These are phyloP conservation scores for Eimeria falciformis DNA, from an alignment of 169 alveolate species.

Conservation along the genomic window DNA sequence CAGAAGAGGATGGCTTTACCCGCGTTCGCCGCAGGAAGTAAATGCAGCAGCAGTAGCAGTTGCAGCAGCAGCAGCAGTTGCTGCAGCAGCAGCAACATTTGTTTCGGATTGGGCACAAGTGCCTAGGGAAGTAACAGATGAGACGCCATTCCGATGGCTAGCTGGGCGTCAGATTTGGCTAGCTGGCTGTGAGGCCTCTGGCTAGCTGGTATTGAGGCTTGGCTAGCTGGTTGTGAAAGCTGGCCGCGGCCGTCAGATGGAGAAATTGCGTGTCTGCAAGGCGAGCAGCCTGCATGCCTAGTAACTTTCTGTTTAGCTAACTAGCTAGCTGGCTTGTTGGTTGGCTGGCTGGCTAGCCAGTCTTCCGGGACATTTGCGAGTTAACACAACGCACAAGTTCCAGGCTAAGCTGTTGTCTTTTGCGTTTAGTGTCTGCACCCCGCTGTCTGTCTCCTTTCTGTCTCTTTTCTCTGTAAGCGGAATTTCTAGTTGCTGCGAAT, in stretches of 20 bases:
- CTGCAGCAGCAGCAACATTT: conserved; percentile 4
- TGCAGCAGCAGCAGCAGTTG: conserved; percentile 20
- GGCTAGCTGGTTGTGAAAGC: background rate
- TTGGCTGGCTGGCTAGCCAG: background rate
- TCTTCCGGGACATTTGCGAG: too few relatives aligned
- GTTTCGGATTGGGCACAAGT: background rate
- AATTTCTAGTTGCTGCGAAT: background rate
- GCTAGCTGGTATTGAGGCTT: background rate
- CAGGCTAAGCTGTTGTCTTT: background rate
- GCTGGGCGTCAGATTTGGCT: background rate
- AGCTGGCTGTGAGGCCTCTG: background rate
- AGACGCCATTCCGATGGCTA: background rate
- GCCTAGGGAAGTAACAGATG: background rate
- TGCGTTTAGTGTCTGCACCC: background rate
- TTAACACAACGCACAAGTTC: too few relatives aligned
- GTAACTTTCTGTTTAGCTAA: background rate
- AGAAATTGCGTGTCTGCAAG: too few relatives aligned
- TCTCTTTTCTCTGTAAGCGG: background rate
- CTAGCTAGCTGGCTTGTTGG: background rate
- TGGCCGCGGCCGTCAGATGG: background rate
- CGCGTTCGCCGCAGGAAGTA: background rate
- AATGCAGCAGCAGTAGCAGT: conserved; percentile 1
- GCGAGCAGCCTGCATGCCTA: too few relatives aligned
- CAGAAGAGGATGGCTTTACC: conserved; percentile 17
- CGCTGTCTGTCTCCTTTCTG: background rate